These are phyloP conservation scores for Exophiala calicioides DNA, from an alignment of 2,329 filamentous ascomycete species.

Conservation along the genomic window DNA sequence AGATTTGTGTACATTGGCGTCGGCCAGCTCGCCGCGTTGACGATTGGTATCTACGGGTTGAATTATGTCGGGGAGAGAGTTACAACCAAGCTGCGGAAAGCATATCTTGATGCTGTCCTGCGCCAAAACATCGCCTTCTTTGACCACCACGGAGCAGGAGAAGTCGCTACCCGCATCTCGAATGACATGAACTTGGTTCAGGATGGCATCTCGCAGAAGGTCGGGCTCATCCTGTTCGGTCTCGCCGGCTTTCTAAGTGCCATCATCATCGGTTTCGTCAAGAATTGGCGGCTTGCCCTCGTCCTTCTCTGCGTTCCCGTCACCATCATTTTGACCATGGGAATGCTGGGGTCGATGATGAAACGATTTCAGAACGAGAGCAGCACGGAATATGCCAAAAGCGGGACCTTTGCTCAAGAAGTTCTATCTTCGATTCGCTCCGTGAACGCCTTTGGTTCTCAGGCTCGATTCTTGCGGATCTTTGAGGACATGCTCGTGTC, in stretches of 20 bases:
- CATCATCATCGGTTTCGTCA: conserved; percentile 35
- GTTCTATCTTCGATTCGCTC: conserved; percentile 51
- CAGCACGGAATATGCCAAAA: conserved; percentile 42
- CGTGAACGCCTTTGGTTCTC: conserved; percentile 48
- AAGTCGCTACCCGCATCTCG: conserved; percentile 30
- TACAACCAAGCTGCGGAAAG: conserved; percentile 31
- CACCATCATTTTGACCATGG: conserved; percentile 26
- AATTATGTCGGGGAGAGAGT: too few relatives aligned
- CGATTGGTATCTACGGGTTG: too few relatives aligned
- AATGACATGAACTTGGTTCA: conserved; percentile 31
- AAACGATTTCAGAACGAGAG: conserved; percentile 32
- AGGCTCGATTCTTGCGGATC: too few relatives aligned
- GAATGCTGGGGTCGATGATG: too few relatives aligned
- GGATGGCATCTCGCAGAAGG: conserved; percentile 27
- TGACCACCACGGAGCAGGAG: conserved; percentile 30
- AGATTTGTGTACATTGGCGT: too few relatives aligned
- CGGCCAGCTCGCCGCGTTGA: too few relatives aligned
- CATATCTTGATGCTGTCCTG: conserved; percentile 24
- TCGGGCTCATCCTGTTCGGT: conserved; percentile 26
- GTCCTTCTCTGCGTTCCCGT: conserved; percentile 36
- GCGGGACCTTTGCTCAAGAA: conserved; percentile 51
- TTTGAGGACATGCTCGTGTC: too few relatives aligned
- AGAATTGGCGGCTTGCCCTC: conserved; percentile 45
- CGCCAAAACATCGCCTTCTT: conserved; percentile 33
- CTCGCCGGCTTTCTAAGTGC: conserved; percentile 16